Conservation (phyloP, 2,329 filamentous ascomycete species). For the Sarocladium brachiariae region DNA sequence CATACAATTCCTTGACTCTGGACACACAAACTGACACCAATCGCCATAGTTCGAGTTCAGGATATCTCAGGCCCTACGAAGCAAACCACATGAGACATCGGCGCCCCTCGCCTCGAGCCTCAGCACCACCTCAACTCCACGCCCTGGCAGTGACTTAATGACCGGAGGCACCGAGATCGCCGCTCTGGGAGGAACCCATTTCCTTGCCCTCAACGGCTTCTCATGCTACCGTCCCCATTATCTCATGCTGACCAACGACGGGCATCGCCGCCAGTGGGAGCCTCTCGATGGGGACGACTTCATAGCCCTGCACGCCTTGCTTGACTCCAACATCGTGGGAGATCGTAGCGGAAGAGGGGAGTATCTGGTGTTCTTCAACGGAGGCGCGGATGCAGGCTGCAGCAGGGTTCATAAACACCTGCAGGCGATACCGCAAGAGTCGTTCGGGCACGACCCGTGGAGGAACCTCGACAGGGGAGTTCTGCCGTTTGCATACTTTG, state of each 20-base stretch:
- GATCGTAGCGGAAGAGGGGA: slow-evolving; percentile 17
- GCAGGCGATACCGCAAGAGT: slow-evolving; percentile 31
- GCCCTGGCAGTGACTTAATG: slow-evolving; percentile 30
- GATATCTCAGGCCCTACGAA: slow-evolving; percentile 12
- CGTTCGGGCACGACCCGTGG: slow-evolving; percentile 20
- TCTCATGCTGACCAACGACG: slow-evolving; percentile 39
- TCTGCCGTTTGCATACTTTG: slow-evolving; percentile 23
- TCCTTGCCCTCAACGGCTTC: slow-evolving; percentile 42
- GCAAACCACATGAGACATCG: slow-evolving; percentile 12
- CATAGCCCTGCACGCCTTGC: slow-evolving; percentile 25
- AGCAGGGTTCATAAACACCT: slow-evolving; percentile 43
- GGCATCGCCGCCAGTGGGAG: slow-evolving; percentile 38
- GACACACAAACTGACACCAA: no score
- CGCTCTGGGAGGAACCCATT: slow-evolving; percentile 32
- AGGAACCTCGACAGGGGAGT: slow-evolving; percentile 17
- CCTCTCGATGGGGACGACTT: slow-evolving; percentile 33
- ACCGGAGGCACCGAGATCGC: slow-evolving; percentile 34
- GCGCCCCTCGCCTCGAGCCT: background rate
- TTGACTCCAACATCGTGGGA: slow-evolving; percentile 15
- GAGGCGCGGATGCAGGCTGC: slow-evolving; percentile 35
- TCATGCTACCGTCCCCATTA: slow-evolving; percentile 40
- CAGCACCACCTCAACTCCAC: background rate
- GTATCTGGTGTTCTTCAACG: slow-evolving; percentile 39
- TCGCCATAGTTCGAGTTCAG: slow-evolving; percentile 13
- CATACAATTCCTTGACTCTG: no score